These are phyloP conservation scores for Botryobasidium botryosum DNA, from an alignment of 768 basidiomycete genomes.

Conservation along the genomic window DNA sequence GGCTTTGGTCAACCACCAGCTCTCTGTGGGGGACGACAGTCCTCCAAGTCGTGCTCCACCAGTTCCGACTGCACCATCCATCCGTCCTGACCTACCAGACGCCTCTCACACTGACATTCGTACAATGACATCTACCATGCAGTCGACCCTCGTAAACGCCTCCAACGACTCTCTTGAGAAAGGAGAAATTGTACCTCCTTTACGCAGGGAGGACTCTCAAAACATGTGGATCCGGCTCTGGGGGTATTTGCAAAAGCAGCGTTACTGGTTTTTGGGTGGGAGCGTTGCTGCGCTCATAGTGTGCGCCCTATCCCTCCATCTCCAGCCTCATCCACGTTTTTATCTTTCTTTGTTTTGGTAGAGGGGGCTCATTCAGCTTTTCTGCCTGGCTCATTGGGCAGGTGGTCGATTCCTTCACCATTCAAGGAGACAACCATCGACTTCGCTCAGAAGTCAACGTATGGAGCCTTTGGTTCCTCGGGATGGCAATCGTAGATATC, in stretches of 20 bases:
- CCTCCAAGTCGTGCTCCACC: no score
- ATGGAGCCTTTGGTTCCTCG: slow-evolving; percentile 18
- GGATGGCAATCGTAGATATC: slow-evolving; percentile 15
- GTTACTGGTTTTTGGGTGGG: neutral
- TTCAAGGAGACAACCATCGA: neutral
- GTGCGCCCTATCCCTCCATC: neutral
- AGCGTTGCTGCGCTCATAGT: neutral
- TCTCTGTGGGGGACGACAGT: no score
- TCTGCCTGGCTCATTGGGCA: slow-evolving; percentile 18
- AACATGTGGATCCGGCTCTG: no score
- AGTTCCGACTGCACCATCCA: no score
- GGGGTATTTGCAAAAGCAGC: neutral
- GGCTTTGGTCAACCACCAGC: neutral
- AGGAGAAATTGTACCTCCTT: no score
- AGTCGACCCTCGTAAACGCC: no score
- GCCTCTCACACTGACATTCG: no score
- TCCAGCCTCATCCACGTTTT: neutral
- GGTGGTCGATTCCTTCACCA: slow-evolving; percentile 10
- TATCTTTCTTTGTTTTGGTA: neutral
- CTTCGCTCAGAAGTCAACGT: slow-evolving; percentile 11
- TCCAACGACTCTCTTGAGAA: no score
- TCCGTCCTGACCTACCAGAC: no score
- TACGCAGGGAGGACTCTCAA: no score
- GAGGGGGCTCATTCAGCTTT: slow-evolving; percentile 13
- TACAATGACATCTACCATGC: no score